Evolutionary conservation across 495 filamentous ascomycete species (phyloP), one percentile per base, ranked within the genome.

Genomic region (Penicillium paxilli): DNA sequence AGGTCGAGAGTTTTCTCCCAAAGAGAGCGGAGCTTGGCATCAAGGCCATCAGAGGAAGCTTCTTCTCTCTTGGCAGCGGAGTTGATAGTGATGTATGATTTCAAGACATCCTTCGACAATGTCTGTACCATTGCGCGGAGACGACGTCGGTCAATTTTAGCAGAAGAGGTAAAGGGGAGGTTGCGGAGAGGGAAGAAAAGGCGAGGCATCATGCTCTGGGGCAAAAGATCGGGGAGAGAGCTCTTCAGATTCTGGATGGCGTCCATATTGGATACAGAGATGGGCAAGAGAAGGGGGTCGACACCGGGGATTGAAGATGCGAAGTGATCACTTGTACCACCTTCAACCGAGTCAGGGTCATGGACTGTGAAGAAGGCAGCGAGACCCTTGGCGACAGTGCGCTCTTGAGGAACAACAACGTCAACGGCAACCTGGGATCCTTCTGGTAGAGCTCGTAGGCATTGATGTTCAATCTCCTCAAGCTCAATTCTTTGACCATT

Each of bases 401-500:
- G 63, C 17, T 63, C 60, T 32, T 69, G 57, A 19, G 72, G 74
- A 1, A 60, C 59, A 26, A 79, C 69, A 2, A 80, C 55, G 23
- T 80, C 78, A 28, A 78, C 71, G 21, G 66, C 73, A 2, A 73
- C 69, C 40, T 75, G 68, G 8, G 66, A 67, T 8, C 64, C 59
- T 6, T 61, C 49, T 6, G 71, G 69, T 4, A 76, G 62, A 23
- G 64, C 51, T 0, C 52, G 52, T 6, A 59, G 42, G 24, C 71
- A 77, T 24, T 84, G 80, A 49, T 83, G 77, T 64, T 89, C 86
- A 44, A 89, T 80, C 52, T 89, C 86, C 16, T 77, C 81, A 6
- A 88, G 65, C 49, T 89, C 86, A 51, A 89, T 80, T 5, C 86
- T 74, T 55, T 87, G 83, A 3, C 86, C 86, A n/a, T 81, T 80